phyloP scores from a whole-genome alignment of 2,329 filamentous ascomycete genomes.

The Sclerotiophoma versabilis region DNA sequence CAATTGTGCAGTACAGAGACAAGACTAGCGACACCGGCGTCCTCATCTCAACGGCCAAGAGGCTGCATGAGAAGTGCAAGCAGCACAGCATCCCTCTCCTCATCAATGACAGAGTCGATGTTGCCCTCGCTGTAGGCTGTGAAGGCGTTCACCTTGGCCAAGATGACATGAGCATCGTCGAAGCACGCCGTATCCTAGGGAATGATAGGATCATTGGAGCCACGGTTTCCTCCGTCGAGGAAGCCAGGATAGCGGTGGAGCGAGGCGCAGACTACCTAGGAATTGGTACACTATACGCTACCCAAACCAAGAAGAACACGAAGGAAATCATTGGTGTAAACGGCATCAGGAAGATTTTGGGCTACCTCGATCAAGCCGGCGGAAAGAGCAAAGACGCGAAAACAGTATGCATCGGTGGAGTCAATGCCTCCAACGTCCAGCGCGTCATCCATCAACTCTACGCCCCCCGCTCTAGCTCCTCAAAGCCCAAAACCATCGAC shows the following conservation, averaged over 20 bases:
- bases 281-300: slow-evolving; percentile 88
- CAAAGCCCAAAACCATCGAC: slow-evolving; percentile 67
- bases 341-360: slow-evolving; percentile 72
- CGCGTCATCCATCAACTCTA: slow-evolving; percentile 75
- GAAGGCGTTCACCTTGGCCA: slow-evolving; percentile 96
- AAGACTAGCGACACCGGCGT: slow-evolving; percentile 78
- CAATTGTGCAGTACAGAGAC: slow-evolving; percentile 88
- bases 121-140: slow-evolving; percentile 82
- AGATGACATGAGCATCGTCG: slow-evolving; percentile 79
- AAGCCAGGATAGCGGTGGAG: slow-evolving; percentile 74
- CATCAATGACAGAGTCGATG: slow-evolving; percentile 92
- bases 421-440: slow-evolving; percentile 78
- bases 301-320: slow-evolving; percentile 81
- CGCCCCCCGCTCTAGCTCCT: slow-evolving; percentile 36
- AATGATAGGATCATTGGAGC: slow-evolving; percentile 84
- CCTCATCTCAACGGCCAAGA: slow-evolving; percentile 73
- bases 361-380: slow-evolving; percentile 59
- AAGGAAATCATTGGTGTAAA: slow-evolving; percentile 80
- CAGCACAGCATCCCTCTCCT: slow-evolving; percentile 77
- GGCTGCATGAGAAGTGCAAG: slow-evolving; percentile 74
- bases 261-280: slow-evolving; percentile 90
- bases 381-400: slow-evolving; percentile 40
- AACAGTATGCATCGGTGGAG: slow-evolving; percentile 86
- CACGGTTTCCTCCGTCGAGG: slow-evolving; percentile 76
- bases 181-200: slow-evolving; percentile 77